Conservation (phyloP, 2,329 filamentous ascomycete genomes). For the Diplodia seriata region DNA sequence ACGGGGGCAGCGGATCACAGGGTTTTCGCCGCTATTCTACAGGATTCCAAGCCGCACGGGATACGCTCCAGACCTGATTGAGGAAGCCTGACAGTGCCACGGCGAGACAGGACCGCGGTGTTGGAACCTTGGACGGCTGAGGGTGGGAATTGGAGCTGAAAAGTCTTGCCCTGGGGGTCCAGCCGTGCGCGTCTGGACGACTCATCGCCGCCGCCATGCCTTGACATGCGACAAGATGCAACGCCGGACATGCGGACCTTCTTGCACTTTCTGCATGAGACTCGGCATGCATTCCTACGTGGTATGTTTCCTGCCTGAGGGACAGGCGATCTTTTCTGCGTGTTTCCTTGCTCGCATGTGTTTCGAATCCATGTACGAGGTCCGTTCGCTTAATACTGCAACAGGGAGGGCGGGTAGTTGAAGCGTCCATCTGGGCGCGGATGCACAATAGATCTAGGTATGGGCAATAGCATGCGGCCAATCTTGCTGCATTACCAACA, state of each 20-base stretch:
- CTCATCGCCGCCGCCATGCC: neutral
- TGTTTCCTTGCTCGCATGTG: conserved; percentile 15
- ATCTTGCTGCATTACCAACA: neutral
- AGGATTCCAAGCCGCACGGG: conserved; percentile 12
- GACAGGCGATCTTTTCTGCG: conserved; percentile 13
- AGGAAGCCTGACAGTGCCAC: conserved; percentile 11
- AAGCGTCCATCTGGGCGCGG: neutral
- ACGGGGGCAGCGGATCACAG: neutral
- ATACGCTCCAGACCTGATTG: conserved; percentile 17
- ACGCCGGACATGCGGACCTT: conserved; percentile 9
- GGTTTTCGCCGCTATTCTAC: conserved; percentile 10
- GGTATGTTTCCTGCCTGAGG: conserved; percentile 10
- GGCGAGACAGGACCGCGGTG: conserved; percentile 4
- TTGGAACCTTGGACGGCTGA: conserved; percentile 15
- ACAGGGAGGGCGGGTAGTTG: neutral
- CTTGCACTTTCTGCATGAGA: conserved; percentile 21
- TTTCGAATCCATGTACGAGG: conserved; percentile 6
- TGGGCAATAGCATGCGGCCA: neutral
- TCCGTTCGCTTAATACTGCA: neutral
- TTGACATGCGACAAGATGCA: conserved; percentile 17
- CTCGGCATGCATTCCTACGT: conserved; percentile 9
- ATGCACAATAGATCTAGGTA: neutral
- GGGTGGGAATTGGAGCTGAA: conserved; percentile 22
- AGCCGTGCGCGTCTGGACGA: conserved; percentile 7
- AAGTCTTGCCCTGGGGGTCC: neutral